Evolutionary conservation across 495 filamentous ascomycete genomes (phyloP).

Genomic region (Penicillium dipodomyicola): DNA sequence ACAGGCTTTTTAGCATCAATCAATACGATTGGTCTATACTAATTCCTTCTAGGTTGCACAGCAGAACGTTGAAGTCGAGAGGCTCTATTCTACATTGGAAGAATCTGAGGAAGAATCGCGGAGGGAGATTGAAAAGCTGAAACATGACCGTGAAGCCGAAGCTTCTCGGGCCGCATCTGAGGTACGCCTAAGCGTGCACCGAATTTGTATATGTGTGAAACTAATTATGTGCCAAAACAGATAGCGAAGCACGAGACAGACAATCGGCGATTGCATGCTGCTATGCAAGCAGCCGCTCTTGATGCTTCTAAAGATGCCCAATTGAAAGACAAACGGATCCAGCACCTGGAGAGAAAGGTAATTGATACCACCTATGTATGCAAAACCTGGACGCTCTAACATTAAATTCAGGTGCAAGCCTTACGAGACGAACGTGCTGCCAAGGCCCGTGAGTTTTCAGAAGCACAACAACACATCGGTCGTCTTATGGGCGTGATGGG

Average conservation of each 20-base stretch:
- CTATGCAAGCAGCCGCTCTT: slow-evolving; percentile 27
- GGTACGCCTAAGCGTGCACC: slow-evolving; percentile 17
- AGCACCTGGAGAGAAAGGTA: slow-evolving; percentile 45
- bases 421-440: slow-evolving; percentile 41
- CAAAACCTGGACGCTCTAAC: neutral
- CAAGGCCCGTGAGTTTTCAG: slow-evolving; percentile 48
- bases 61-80: slow-evolving; percentile 24
- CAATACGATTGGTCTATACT: neutral
- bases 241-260: slow-evolving; percentile 25
- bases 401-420: slow-evolving; percentile 32
- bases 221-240: slow-evolving; percentile 11
- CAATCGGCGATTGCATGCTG: slow-evolving; percentile 23
- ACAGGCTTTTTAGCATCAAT: neutral
- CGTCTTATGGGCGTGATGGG: slow-evolving; percentile 50
- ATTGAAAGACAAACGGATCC: slow-evolving; percentile 35
- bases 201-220: neutral
- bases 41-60: slow-evolving; percentile 22
- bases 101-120: slow-evolving; percentile 24
- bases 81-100: slow-evolving; percentile 21
- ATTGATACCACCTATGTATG: neutral
- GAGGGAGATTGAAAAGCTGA: slow-evolving; percentile 20
- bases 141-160: slow-evolving; percentile 19
- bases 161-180: slow-evolving; percentile 20
- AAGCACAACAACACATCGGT: slow-evolving; percentile 50
- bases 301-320: slow-evolving; percentile 34